Base-by-base conservation (phyloP, 192 early-diverging fungal species). In the Backusella circina region DNA sequence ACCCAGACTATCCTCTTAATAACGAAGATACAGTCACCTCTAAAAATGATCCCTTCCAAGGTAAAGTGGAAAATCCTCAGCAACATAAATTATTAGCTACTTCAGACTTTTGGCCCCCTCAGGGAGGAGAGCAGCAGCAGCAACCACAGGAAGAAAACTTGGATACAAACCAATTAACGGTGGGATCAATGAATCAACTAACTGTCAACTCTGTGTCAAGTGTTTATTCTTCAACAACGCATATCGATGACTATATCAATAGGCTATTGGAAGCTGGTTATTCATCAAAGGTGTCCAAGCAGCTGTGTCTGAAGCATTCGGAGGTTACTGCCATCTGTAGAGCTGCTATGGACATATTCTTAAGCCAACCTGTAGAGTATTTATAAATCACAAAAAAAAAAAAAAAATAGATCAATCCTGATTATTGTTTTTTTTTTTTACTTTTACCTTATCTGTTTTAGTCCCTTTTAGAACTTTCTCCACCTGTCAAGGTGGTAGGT, bases 301-400 rank as follows among this genome's bases (percentile, higher is more conserved):
- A 82, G 44, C 89, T 96, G 39, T 95, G 94, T 74, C 77, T 98
- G 31, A 93, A 93, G 71, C 95, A 92, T 82, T 88, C 90, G 21
- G 95, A 96, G 81, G 92, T 98, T 76, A 86, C 90, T 33, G 89
- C 89, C 23, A 91, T 98, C 65, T 98, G 96, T 82, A 92, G 93
- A 21, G 82, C 88, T 0, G 95, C 91, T n/a, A 88, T 94, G 37
- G 96, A 98, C 73, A 89, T 96, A 65, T 92, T 97, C 75, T 76
- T 98, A 80, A 91, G 92, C 37, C 97, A 98, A 84, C 94, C 95
- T 18, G 84, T 80, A 80, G 51, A 23, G 15, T 39, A n/a, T 32
- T n/a, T n/a, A n/a, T n/a, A n/a, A n/a, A n/a, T n/a, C n/a, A n/a
- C n/a, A n/a, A 2, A 0, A 7, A 5, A 3, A 64, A n/a, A 84